A percentile compares a stretch with the other conserved stretches of the same genome.
These are phyloP conservation scores for Beauveria scarabaeidicola DNA, from an alignment of 2,329 filamentous ascomycete genomes.

Conservation along the genomic window DNA sequence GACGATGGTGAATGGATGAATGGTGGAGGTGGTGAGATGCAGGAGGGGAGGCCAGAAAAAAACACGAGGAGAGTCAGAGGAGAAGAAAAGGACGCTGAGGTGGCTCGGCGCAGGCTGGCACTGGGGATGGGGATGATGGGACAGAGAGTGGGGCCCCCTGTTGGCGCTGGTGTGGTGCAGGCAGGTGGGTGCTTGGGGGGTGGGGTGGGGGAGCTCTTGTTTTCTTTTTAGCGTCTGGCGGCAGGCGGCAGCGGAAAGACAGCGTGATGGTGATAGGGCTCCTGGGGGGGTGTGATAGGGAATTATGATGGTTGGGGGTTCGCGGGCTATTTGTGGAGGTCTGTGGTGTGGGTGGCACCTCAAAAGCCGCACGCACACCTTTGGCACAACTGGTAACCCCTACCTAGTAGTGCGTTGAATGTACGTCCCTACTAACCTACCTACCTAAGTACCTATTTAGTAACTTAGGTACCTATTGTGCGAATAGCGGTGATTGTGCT, in stretches of 20 bases:
- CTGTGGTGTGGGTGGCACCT: neutral
- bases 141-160: slow-evolving; percentile 6
- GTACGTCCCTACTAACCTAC: too few species aligned
- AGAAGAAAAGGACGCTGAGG: slow-evolving; percentile 3
- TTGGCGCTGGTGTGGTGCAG: slow-evolving; percentile 1
- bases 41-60: slow-evolving; percentile 6
- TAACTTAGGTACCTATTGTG: too few species aligned
- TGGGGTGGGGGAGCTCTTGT: neutral
- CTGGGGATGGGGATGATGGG: slow-evolving; percentile 5
- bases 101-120: neutral
- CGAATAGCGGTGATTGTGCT: too few species aligned
- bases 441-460: too few species aligned
- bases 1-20: neutral
- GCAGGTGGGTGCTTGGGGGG: neutral
- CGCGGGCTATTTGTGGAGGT: slow-evolving; percentile 1
- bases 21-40: slow-evolving; percentile 7
- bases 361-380: neutral
- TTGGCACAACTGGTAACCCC: too few species aligned
- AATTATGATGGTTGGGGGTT: neutral
- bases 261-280: neutral
- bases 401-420: too few species aligned
- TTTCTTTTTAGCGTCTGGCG: slow-evolving; percentile 6
- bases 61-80: neutral
- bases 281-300: neutral
- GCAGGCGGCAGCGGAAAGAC: slow-evolving; percentile 1